Base-by-base conservation (phyloP, 1,284 basidiomycete genomes). In the Stygiomarasmius scandens region DNA sequence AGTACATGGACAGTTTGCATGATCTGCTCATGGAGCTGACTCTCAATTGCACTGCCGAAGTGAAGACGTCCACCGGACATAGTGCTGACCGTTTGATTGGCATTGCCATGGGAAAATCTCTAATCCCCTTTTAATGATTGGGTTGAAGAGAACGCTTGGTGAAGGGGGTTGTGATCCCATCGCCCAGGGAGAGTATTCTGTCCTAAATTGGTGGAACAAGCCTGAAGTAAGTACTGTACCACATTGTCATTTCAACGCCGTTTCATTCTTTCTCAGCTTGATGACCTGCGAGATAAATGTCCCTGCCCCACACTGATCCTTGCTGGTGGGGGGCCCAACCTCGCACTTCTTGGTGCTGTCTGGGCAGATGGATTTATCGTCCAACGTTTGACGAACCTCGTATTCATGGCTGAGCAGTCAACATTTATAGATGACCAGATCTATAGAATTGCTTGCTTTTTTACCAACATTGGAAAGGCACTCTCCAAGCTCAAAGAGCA, bases 261-360 rank as follows among this genome's bases (percentile, higher is more conserved):
- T 47, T 22, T 47, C 22, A 47, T 8, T 45, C 32, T 14, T 5
- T 47, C 20, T 10, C 20, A 47, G 45, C 10, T 47, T 5, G 14
- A 12, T 3, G 20, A 11, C 10, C 20, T 63, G 47, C 49, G 58
- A 56, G 29, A 60, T 10, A 51, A 43, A 24, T 58, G 56, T 32
- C 62, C 59, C 61, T 71, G 70, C 58, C 71, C 70, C 19, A 63
- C 64, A 19, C 67, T 72, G 49, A 52, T 73, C 29, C 11, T 72
- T 8, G 65, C 69, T 9, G 59, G 60, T 6, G 64, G 61, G 25
- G 70, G 70, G 41, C 64, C 69, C 23, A 67, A 62, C 54, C 49
- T 72, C n/a, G 52, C 51, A 23, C 56, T 72, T 34, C 56, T 65
- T 1, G 71, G 69, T 19, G 69, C 63, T 34, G 62, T 73, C 38